Percentiles rank a stretch among this genome's conserved stretches.
Evolutionary conservation across 305 asterid genomes (phyloP).

Genomic region (Rubia peregrina): DNA sequence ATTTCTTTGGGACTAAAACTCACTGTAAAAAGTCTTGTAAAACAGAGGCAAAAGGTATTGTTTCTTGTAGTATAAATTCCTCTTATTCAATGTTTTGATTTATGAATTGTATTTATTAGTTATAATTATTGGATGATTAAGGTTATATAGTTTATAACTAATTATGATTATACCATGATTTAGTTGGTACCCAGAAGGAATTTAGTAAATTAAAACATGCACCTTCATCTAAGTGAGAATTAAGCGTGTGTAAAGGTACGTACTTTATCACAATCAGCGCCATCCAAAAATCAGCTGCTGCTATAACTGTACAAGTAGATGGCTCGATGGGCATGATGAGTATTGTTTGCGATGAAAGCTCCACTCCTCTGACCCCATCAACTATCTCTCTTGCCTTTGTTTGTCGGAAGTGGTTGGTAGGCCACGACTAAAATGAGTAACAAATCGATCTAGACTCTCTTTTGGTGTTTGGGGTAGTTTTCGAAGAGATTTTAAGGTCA

Average conservation of each 20-base stretch:
- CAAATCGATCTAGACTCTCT: conserved; percentile 12
- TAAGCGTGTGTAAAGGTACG: neutral
- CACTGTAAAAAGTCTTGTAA: too few species aligned
- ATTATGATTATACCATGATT: too few species aligned
- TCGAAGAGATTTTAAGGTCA: conserved; percentile 72
- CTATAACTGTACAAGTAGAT: neutral
- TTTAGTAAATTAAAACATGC: too few species aligned
- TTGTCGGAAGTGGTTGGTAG: conserved; percentile 32
- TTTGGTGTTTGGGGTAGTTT: conserved; percentile 46
- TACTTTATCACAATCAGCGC: neutral
- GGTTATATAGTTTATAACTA: too few species aligned
- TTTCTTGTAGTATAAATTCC: too few species aligned
- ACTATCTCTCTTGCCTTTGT: conserved; percentile 11
- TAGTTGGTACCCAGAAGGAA: too few species aligned
- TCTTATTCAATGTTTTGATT: too few species aligned
- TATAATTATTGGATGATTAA: too few species aligned
- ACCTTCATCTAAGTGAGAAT: too few species aligned
- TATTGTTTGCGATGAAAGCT: conserved; percentile 17
- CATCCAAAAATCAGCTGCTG: neutral
- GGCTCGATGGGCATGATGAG: neutral
- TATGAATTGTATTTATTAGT: too few species aligned
- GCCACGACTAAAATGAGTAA: conserved; percentile 35
- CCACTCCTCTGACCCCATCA: conserved; percentile 19
- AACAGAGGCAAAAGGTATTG: too few species aligned
- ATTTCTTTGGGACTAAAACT: too few species aligned